Base-by-base conservation (phyloP, 208 protist genomes). In the Leishmania guyanensis region DNA sequence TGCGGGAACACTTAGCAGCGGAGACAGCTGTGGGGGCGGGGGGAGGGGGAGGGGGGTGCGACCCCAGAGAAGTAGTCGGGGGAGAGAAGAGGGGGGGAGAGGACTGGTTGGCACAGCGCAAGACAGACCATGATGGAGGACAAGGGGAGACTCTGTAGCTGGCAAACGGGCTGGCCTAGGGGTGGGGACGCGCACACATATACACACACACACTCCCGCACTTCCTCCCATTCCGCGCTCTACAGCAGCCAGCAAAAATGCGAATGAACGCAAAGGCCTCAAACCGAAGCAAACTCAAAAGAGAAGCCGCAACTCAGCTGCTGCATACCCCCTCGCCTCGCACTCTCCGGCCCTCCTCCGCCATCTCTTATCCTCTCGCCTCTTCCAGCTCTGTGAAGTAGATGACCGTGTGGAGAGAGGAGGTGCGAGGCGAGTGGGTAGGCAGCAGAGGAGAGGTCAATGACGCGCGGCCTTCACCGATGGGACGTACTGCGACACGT, bases 1-100 rank as follows among this genome's bases (percentile, higher is more conserved):
- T 91, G 60, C 88, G 85, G 8, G 50, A 74, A 2, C 76, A 79
- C 56, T 73, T 84, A n/a, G 74, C 73, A 12, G 4, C 58, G 17
- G 74, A 82, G 43, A 56, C 76, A 64, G 33, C 50, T 29, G 26
- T 64, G 4, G 58, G 33, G 33, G 33, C 33, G 33, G 33, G 33
- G 33, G 33, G n/a, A n/a, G n/a, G 33, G 33, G 33, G 33, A 33
- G 33, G 33, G 33, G 36, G 39, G 36, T 26, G 46, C 14, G 43
- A 33, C 70, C 0, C 26, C 8, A n/a, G 9, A 36, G 6, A 17
- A 66, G 16, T 0, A 0, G 60, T 17, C 51, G 16, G 53, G 14
- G n/a, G 29, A 36, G 62, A 29, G 58, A 10, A 33, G 8, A 64
- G 58, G n/a, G 26, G 22, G 58, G 9, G 58, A 26, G 20, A 2